These are phyloP conservation scores for Aspergillus felis DNA, from an alignment of 2,329 filamentous ascomycete species.

Conservation along the genomic window DNA sequence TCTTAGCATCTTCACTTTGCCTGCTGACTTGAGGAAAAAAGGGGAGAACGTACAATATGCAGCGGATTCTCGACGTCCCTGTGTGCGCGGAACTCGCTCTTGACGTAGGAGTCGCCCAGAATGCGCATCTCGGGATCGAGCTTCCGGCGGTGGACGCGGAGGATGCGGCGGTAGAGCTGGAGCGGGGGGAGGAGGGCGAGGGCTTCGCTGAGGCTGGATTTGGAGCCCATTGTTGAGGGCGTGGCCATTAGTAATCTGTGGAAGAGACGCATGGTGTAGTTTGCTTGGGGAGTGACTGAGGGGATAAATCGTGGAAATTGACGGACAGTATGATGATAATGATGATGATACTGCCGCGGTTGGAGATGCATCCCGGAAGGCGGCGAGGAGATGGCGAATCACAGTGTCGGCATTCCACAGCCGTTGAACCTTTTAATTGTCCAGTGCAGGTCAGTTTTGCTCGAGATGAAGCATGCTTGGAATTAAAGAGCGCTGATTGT, in stretches of 20 bases:
- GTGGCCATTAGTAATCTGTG: constrained; percentile 39
- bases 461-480: no score
- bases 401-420: constrained; percentile 8
- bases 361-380: constrained; percentile 11
- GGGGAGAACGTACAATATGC: constrained; percentile 65
- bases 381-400: constrained; percentile 19
- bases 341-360: constrained; percentile 8
- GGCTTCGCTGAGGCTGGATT: constrained; percentile 41
- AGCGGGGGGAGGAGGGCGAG: constrained; percentile 80
- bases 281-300: not conserved
- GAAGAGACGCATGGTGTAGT: constrained; percentile 30
- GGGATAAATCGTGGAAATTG: constrained; percentile 5
- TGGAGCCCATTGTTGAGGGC: constrained; percentile 37
- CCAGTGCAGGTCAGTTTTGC: no score
- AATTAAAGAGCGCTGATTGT: not conserved
- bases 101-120: constrained; percentile 89
- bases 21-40: not conserved
- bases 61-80: constrained; percentile 80
- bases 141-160: constrained; percentile 79
- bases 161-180: constrained; percentile 79
- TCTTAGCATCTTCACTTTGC: not conserved
- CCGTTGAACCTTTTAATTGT: no score
- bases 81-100: constrained; percentile 85
- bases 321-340: not conserved
- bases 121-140: constrained; percentile 70